These are phyloP conservation scores for Rhizopus sp. DNA, from an alignment of 371 early-diverging fungal genomes.

Conservation along the genomic window DNA sequence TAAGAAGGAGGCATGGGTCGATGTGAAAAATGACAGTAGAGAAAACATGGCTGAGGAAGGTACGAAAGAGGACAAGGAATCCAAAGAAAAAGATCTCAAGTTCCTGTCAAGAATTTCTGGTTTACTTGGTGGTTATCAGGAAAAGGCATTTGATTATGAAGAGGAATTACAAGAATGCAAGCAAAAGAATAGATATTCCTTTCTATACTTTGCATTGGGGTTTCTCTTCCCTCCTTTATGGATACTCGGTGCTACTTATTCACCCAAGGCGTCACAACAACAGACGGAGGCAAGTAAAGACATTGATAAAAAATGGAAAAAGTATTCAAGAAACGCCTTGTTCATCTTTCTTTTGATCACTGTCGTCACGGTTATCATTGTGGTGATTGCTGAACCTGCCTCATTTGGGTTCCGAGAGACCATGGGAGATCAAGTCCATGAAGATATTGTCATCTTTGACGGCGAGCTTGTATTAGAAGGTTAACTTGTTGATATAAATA, in stretches of 20 bases:
- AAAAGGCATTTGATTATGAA: background rate
- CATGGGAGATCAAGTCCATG: background rate
- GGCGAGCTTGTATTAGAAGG: background rate
- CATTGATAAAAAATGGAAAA: constrained; percentile 23
- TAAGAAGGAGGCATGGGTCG: constrained; percentile 9
- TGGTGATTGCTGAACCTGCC: constrained; percentile 2
- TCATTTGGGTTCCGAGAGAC: background rate
- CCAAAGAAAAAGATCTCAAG: too few species aligned
- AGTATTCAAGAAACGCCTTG: constrained; percentile 22
- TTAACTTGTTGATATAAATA: background rate
- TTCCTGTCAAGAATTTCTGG: background rate
- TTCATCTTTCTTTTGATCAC: constrained; percentile 3
- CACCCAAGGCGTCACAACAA: constrained; percentile 1
- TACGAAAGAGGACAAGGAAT: background rate
- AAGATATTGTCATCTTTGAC: background rate
- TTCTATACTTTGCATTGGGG: constrained; percentile 31
- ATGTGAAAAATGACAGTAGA: background rate
- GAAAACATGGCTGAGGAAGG: constrained; percentile 1
- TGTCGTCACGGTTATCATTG: background rate
- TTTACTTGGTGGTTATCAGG: background rate
- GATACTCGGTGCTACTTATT: constrained; percentile 27
- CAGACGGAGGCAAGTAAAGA: constrained; percentile 9
- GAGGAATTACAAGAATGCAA: constrained; percentile 7
- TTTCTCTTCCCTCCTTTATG: constrained; percentile 35
- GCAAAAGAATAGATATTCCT: constrained; percentile 22